Percentiles rank a stretch among this genome's conserved stretches.
These are phyloP conservation scores for Phytophthora capsici DNA, from an alignment of 352 stramenopile species.

Conservation along the genomic window DNA sequence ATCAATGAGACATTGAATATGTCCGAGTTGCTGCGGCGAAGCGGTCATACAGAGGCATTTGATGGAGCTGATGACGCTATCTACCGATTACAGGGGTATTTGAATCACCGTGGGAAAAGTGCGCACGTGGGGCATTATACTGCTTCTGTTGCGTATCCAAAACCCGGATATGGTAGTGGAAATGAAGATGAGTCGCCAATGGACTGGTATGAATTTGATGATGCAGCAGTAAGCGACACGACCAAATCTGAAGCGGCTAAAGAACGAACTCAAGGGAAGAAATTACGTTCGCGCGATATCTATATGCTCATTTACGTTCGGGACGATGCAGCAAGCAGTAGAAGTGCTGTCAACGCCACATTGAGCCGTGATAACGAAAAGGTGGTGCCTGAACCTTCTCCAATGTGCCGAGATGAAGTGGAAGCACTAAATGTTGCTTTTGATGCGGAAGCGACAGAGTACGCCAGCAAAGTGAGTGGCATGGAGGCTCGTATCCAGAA, in stretches of 20 bases:
- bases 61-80: slow-evolving; percentile 46
- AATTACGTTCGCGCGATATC: slow-evolving; percentile 76
- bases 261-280: slow-evolving; percentile 53
- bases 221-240: slow-evolving; percentile 72
- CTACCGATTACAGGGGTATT: slow-evolving; percentile 78
- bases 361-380: background rate
- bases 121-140: slow-evolving; percentile 89
- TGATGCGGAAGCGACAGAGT: slow-evolving; percentile 54
- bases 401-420: slow-evolving; percentile 52
- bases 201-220: slow-evolving; percentile 88
- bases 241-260: slow-evolving; percentile 39
- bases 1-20: slow-evolving; percentile 83
- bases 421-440: slow-evolving; percentile 61
- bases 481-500: slow-evolving; percentile 63
- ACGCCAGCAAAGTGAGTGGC: slow-evolving; percentile 43
- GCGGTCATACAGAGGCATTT: slow-evolving; percentile 48
- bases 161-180: slow-evolving; percentile 10
- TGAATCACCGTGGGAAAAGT: slow-evolving; percentile 86
- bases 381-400: slow-evolving; percentile 30
- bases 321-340: slow-evolving; percentile 31
- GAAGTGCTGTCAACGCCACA: background rate
- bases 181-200: slow-evolving; percentile 12
- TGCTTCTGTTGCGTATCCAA: slow-evolving; percentile 72
- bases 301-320: slow-evolving; percentile 89
- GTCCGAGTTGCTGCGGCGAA: slow-evolving; percentile 60